Evolutionary conservation across 768 basidiomycete genomes (phyloP).

Genomic region (Tulasnella sp.): DNA sequence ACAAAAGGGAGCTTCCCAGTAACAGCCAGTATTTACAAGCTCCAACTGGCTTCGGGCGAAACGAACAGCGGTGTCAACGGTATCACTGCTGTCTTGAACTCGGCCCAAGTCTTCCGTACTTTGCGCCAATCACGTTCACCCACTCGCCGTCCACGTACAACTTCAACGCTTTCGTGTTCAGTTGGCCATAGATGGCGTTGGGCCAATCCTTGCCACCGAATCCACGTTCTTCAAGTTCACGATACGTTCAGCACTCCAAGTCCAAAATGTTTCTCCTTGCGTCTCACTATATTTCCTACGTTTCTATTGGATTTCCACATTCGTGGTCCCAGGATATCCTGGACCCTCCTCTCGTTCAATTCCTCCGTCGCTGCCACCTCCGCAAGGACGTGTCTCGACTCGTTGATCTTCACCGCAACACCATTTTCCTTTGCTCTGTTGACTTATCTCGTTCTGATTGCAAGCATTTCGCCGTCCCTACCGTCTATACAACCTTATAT

Average conservation of each 20-base stretch:
- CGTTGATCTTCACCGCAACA: not conserved
- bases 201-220: not conserved
- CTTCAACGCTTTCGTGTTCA: conserved; percentile 56
- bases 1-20: conserved; percentile 45
- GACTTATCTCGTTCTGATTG: not conserved
- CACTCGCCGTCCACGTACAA: conserved; percentile 53
- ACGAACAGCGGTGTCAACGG: conserved; percentile 30
- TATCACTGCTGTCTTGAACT: conserved; percentile 43
- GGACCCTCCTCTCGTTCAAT: not conserved
- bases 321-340: not conserved
- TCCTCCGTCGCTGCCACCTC: not conserved
- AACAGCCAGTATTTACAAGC: conserved; percentile 50
- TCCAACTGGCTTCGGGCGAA: conserved; percentile 52
- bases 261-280: not conserved
- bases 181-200: not conserved
- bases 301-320: not conserved
- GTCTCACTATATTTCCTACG: not conserved
- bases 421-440: not conserved
- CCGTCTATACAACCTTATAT: not conserved
- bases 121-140: conserved; percentile 40
- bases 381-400: not conserved
- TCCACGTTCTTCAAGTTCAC: not conserved
- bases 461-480: too few relatives aligned
- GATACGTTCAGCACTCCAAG: not conserved
- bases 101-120: conserved; percentile 35